Conservation (phyloP, 176 grass and related monocot species). For the Avena sativa region DNA sequence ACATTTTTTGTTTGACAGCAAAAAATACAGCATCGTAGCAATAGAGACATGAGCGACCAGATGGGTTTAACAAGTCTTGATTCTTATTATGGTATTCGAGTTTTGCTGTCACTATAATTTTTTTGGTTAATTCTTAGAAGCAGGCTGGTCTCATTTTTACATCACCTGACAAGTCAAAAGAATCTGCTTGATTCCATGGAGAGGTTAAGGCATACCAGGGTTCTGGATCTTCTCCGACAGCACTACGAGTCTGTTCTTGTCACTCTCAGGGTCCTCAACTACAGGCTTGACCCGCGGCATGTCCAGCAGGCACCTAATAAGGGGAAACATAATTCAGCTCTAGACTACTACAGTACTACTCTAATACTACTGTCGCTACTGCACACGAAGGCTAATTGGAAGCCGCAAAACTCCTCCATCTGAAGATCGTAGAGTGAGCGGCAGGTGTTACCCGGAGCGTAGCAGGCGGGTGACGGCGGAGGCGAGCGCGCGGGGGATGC, state of each 20-base stretch:
- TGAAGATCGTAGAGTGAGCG: background rate
- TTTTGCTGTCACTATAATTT: background rate
- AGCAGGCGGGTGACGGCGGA: constrained; percentile 71
- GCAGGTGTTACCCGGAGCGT: constrained; percentile 57
- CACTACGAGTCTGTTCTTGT: constrained; percentile 76
- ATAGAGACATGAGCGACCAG: background rate
- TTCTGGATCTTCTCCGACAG: constrained; percentile 90
- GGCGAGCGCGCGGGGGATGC: constrained; percentile 75
- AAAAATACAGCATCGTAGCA: background rate
- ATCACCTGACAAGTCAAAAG: background rate
- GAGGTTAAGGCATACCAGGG: constrained; percentile 49
- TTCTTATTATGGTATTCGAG: background rate
- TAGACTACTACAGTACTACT: background rate
- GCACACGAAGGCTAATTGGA: background rate
- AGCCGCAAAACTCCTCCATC: background rate
- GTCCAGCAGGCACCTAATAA: constrained; percentile 71
- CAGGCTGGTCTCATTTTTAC: background rate
- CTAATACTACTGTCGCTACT: too few species aligned
- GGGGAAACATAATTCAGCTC: background rate
- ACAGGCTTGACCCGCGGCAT: constrained; percentile 86
- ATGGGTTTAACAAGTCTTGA: background rate
- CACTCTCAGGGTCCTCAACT: constrained; percentile 70
- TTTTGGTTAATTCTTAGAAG: constrained; percentile 7
- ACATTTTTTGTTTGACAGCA: background rate
- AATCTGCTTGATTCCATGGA: background rate